phyloP scores from a whole-genome alignment of 1,284 basidiomycete species.

The Coniferiporia sulphurascens region DNA sequence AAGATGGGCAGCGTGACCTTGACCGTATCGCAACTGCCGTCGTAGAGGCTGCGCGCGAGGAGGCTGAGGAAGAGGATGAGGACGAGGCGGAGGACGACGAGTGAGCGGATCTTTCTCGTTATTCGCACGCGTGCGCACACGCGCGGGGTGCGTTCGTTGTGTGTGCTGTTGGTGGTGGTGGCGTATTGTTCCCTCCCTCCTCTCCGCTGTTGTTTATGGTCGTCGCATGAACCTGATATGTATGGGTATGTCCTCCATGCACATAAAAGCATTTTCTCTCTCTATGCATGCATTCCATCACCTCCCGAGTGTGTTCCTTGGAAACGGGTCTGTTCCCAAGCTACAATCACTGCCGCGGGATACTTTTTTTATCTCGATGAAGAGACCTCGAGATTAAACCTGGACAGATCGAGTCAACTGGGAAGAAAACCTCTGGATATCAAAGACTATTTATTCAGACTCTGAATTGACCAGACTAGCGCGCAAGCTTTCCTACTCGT shows the following conservation, averaged over 20 bases:
- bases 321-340: too few species aligned
- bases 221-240: constrained; percentile 6
- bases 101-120: constrained; percentile 30
- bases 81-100: constrained; percentile 72
- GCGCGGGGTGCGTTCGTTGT: background rate
- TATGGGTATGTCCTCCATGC: constrained; percentile 16
- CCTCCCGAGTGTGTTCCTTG: background rate
- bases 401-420: too few species aligned
- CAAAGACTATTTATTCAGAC: background rate
- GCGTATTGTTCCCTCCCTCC: background rate
- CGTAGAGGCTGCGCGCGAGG: constrained; percentile 84
- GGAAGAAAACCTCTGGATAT: background rate
- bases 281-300: background rate
- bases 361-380: too few species aligned
- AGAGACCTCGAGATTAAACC: too few species aligned
- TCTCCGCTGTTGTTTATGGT: constrained; percentile 3
- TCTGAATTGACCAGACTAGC: background rate
- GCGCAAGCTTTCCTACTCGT: too few species aligned
- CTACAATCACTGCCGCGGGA: too few species aligned
- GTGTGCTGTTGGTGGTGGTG: background rate
- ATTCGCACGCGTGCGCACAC: background rate
- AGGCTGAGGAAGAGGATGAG: constrained; percentile 85
- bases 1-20: constrained; percentile 96
- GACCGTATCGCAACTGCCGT: constrained; percentile 98
- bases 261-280: constrained; percentile 5